Evolutionary conservation across 2,329 filamentous ascomycete species (phyloP).

Genomic region (Colletotrichum ledebouriae): DNA sequence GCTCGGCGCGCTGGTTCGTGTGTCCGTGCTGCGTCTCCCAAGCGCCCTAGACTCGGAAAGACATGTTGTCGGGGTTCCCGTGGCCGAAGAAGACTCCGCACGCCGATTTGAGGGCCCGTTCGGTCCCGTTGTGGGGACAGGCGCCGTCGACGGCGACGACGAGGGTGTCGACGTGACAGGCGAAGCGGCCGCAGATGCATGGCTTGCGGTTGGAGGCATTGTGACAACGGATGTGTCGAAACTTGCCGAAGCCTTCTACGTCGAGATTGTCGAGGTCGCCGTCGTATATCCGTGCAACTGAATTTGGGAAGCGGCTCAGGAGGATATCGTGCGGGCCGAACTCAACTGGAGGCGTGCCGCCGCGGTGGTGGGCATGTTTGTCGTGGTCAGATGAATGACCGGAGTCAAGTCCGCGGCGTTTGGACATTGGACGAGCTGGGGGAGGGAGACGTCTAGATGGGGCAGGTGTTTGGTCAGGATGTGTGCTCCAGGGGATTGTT

Average conservation of each 20-base stretch:
- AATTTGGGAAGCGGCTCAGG: not conserved
- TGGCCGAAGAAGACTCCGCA: not conserved
- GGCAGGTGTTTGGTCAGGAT: no score
- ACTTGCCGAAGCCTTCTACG: not conserved
- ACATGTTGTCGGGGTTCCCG: not conserved
- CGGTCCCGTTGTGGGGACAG: not conserved
- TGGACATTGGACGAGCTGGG: no score
- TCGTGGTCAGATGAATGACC: no score
- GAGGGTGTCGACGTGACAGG: not conserved
- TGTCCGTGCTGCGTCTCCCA: not conserved
- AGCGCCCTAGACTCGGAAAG: not conserved
- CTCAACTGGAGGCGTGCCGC: no score
- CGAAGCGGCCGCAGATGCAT: not conserved
- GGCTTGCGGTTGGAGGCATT: not conserved
- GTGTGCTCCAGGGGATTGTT: no score
- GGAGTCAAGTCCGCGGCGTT: no score
- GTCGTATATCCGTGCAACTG: not conserved
- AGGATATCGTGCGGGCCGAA: not conserved
- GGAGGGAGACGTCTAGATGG: no score
- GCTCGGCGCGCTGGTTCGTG: not conserved
- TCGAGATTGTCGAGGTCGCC: not conserved
- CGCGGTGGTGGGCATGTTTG: no score
- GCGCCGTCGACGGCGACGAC: conserved; percentile 11
- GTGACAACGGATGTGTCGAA: not conserved
- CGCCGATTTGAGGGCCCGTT: not conserved